These are phyloP conservation scores for Populus hybrid DNA, from an alignment of 441 rosid species.

Conservation along the genomic window DNA sequence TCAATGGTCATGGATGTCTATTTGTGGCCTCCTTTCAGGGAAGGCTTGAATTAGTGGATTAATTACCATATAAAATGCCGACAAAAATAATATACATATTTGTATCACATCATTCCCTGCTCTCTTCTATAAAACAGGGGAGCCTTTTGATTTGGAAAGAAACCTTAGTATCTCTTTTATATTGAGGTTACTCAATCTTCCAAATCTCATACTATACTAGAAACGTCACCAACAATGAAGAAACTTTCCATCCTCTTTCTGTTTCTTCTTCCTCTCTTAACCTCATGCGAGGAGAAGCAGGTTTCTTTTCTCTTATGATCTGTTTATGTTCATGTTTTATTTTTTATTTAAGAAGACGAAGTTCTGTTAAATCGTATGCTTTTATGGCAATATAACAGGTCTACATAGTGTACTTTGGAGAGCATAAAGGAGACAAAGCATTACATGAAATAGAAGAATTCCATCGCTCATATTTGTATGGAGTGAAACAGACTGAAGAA, in stretches of 20 bases:
- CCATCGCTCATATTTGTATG: slow-evolving; percentile 48
- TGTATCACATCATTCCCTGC: neutral
- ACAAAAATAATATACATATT: neutral
- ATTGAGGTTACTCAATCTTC: neutral
- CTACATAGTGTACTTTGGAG: slow-evolving; percentile 55
- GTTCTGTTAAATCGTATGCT: neutral
- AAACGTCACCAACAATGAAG: slow-evolving; percentile 25
- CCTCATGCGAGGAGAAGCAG: slow-evolving; percentile 35
- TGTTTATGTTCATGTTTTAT: neutral
- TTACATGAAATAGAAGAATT: slow-evolving; percentile 48
- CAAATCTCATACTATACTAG: neutral
- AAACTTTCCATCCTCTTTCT: slow-evolving; percentile 25
- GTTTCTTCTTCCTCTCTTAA: slow-evolving; percentile 38
- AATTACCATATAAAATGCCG: neutral
- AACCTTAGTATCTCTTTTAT: neutral
- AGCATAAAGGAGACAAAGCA: slow-evolving; percentile 44
- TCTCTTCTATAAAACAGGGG: neutral
- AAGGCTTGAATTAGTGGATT: neutral
- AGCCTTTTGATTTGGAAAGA: neutral
- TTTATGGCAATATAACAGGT: slow-evolving; percentile 28
- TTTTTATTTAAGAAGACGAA: neutral
- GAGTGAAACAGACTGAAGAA: slow-evolving; percentile 49
- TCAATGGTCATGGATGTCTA: neutral
- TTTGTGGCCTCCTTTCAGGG: neutral
- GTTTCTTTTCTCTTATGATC: neutral